Evolutionary conservation across 1,139 yeast species (phyloP).

Genomic region (Spathaspora sp.): DNA sequence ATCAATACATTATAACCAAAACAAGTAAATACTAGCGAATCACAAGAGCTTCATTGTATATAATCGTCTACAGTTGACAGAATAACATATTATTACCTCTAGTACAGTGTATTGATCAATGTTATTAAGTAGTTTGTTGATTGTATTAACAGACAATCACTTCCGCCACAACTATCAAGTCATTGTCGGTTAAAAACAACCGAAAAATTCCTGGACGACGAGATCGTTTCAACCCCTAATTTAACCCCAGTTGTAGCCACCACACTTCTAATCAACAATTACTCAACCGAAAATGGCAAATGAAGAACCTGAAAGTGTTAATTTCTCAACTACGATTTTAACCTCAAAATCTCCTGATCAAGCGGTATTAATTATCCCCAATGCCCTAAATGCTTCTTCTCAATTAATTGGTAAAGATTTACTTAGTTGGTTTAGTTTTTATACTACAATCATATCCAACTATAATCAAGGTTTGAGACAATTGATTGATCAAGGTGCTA

Average conservation of each 20-base stretch:
- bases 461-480: constrained; percentile 52
- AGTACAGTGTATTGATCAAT: neutral
- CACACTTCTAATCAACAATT: neutral
- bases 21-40: neutral
- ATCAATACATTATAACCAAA: neutral
- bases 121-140: neutral
- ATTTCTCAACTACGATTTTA: constrained; percentile 38
- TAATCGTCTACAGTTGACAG: neutral
- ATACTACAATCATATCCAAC: constrained; percentile 47
- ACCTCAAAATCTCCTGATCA: constrained; percentile 45
- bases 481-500: constrained; percentile 31
- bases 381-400: constrained; percentile 27
- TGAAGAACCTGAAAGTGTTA: constrained; percentile 16
- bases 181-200: neutral
- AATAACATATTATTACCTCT: neutral
- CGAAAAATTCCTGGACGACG: constrained; percentile 1
- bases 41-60: neutral
- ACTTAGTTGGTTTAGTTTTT: constrained; percentile 55
- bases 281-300: neutral
- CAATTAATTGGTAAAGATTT: constrained; percentile 31
- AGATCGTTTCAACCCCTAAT: neutral
- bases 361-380: constrained; percentile 42
- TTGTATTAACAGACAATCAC: no score
- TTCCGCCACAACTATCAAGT: neutral
- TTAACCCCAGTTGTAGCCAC: neutral